Percentiles rank a stretch among this genome's conserved stretches.
Conservation (phyloP, 768 basidiomycete genomes). For the Leucocoprinus sp. region DNA sequence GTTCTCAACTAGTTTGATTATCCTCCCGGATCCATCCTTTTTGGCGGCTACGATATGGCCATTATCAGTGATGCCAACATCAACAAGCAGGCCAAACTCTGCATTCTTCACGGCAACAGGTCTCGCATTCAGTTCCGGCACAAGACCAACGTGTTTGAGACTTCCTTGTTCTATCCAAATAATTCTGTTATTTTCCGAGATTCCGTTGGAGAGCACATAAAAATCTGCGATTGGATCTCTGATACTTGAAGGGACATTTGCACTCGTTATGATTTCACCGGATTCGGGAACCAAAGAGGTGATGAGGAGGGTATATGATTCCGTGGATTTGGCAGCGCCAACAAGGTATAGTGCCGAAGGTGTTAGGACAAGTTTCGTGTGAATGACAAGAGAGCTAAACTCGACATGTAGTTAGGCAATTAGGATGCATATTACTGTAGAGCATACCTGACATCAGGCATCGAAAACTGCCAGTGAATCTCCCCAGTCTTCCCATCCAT, state of each 20-base stretch:
- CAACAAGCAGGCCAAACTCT: constrained; percentile 44
- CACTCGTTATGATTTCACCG: constrained; percentile 41
- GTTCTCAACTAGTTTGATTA: constrained; percentile 43
- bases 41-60: constrained; percentile 58
- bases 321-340: constrained; percentile 41
- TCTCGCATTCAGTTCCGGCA: constrained; percentile 43
- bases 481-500: constrained; percentile 46
- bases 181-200: constrained; percentile 23
- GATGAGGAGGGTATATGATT: constrained; percentile 59
- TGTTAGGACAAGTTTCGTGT: constrained; percentile 53
- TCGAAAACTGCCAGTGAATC: constrained; percentile 51
- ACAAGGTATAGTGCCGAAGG: constrained; percentile 47
- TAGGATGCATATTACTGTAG: not conserved
- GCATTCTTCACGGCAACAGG: constrained; percentile 32
- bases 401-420: not conserved
- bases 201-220: constrained; percentile 18
- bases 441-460: constrained; percentile 51
- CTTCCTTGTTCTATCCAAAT: constrained; percentile 48
- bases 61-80: constrained; percentile 47
- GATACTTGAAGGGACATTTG: constrained; percentile 46
- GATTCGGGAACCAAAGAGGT: constrained; percentile 48
- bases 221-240: constrained; percentile 25
- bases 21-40: constrained; percentile 45
- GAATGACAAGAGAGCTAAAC: constrained; percentile 53
- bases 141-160: constrained; percentile 43